Evolutionary conservation across 192 early-diverging fungal species (phyloP).

Genomic region (Umbelopsis sp.): DNA sequence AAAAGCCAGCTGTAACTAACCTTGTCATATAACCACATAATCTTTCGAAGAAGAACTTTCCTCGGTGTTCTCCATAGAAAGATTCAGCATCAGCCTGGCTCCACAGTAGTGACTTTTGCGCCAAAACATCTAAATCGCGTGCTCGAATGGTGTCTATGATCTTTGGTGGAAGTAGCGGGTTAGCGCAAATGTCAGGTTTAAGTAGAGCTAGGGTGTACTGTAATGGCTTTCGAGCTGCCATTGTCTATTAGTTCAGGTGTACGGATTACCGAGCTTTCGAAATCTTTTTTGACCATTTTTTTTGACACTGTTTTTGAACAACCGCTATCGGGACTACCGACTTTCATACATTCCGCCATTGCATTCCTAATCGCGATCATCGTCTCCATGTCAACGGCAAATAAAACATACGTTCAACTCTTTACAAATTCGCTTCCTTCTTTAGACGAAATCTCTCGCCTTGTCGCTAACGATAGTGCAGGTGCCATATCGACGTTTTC

Average conservation of each 20-base stretch:
- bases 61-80: slow-evolving; percentile 71
- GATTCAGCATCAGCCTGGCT: slow-evolving; percentile 51
- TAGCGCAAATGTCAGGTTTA: slow-evolving; percentile 73
- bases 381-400: background rate
- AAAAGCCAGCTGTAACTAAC: slow-evolving; percentile 21
- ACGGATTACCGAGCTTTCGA: background rate
- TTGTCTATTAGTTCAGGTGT: background rate
- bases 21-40: slow-evolving; percentile 76
- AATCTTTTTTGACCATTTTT: background rate
- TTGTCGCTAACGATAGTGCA: slow-evolving; percentile 47
- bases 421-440: background rate
- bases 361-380: background rate
- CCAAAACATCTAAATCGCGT: slow-evolving; percentile 43
- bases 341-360: background rate
- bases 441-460: background rate
- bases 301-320: background rate
- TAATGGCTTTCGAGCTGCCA: background rate
- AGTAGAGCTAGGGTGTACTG: slow-evolving; percentile 67
- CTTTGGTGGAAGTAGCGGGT: slow-evolving; percentile 42
- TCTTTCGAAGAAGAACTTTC: slow-evolving; percentile 68
- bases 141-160: slow-evolving; percentile 50
- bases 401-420: background rate
- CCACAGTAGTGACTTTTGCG: slow-evolving; percentile 52
- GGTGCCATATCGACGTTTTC: slow-evolving; percentile 91
- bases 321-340: background rate